Evolutionary conservation across 2,329 filamentous ascomycete species (phyloP).

Genomic region (Cladosporium cucumerinum): DNA sequence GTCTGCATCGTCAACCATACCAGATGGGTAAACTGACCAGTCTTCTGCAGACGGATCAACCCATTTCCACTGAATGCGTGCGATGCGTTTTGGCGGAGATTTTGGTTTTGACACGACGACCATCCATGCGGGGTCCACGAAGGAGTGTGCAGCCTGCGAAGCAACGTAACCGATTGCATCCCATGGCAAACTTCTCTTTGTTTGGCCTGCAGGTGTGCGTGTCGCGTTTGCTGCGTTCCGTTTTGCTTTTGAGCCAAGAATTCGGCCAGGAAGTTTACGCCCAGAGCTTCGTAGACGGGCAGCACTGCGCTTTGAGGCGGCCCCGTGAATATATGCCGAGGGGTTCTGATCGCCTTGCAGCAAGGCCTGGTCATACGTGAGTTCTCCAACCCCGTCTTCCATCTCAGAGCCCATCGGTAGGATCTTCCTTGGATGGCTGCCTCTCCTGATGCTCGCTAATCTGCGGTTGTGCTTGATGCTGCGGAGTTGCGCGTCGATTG

Average conservation of each 20-base stretch:
- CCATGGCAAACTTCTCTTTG: constrained; percentile 6
- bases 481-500: constrained; percentile 1
- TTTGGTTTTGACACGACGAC: background rate
- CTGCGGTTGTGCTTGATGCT: constrained; percentile 20
- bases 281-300: background rate
- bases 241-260: constrained; percentile 5
- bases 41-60: background rate
- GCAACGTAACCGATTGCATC: constrained; percentile 11
- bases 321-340: background rate
- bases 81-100: constrained; percentile 1
- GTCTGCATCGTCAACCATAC: background rate
- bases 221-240: background rate
- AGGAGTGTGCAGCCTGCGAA: constrained; percentile 6
- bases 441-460: constrained; percentile 16
- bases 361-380: constrained; percentile 11
- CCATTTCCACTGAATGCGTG: constrained; percentile 11
- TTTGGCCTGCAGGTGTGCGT: background rate
- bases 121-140: background rate
- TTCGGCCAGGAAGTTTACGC: constrained; percentile 14
- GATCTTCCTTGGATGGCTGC: background rate
- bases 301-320: background rate
- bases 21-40: background rate
- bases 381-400: background rate
- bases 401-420: background rate
- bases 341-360: constrained; percentile 4